Percentiles rank a stretch among this genome's conserved stretches.
Evolutionary conservation across 2,329 filamentous ascomycete genomes (phyloP).

Genomic region (Knufia fluminis): DNA sequence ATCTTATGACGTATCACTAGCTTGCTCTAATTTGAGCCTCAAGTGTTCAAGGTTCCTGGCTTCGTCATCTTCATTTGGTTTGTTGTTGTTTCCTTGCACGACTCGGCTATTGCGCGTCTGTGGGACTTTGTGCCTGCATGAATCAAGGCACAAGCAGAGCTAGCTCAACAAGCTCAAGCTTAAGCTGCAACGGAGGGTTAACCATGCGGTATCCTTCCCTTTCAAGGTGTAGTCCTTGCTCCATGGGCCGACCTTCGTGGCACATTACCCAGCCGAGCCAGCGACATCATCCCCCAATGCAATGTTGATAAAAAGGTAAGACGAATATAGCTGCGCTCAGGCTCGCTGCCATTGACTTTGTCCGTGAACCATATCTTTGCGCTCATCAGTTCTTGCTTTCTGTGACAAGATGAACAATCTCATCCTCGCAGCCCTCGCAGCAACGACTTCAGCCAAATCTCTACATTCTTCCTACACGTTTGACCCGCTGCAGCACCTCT

Average conservation of each 20-base stretch:
- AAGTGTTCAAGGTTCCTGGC: neutral
- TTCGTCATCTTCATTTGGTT: too few relatives aligned
- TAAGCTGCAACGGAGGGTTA: neutral
- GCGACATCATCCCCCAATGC: too few relatives aligned
- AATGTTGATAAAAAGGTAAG: too few relatives aligned
- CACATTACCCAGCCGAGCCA: too few relatives aligned
- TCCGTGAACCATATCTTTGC: too few relatives aligned
- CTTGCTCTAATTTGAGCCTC: neutral
- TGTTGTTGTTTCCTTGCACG: too few relatives aligned
- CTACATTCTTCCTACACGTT: constrained; percentile 29
- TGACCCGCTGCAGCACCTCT: constrained; percentile 46
- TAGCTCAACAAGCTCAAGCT: neutral
- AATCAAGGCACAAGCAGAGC: neutral
- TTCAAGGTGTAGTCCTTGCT: neutral
- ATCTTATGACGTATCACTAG: neutral
- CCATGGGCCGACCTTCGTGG: neutral
- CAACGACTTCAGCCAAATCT: neutral
- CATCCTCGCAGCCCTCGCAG: neutral
- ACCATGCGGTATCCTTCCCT: neutral
- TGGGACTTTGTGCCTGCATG: constrained; percentile 3
- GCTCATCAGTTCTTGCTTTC: too few relatives aligned
- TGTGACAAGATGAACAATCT: neutral
- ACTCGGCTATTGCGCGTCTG: too few relatives aligned
- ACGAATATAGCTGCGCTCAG: too few relatives aligned
- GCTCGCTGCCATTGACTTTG: too few relatives aligned